Percentiles rank a stretch among this genome's conserved stretches.
Evolutionary conservation across 2,329 filamentous ascomycete genomes (phyloP).

Genomic region (Podosphaera fusca): DNA sequence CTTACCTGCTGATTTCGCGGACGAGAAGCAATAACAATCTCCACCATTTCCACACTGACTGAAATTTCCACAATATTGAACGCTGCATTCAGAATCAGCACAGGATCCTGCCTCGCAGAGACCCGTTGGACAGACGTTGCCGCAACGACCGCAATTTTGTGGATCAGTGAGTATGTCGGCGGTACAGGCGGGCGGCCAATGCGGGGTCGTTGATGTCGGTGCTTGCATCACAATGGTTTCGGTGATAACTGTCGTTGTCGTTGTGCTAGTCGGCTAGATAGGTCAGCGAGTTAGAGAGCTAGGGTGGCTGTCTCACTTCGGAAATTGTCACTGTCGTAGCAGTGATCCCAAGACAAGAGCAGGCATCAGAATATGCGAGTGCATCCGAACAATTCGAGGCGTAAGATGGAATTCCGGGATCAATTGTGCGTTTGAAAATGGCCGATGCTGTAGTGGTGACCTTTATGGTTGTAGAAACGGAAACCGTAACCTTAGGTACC

Average conservation of each 20-base stretch:
- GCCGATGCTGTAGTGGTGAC: background rate
- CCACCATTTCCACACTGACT: constrained; percentile 3
- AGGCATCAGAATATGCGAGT: constrained; percentile 9
- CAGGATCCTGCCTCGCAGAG: constrained; percentile 5
- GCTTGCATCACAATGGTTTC: background rate
- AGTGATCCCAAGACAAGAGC: constrained; percentile 10
- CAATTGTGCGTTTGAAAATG: background rate
- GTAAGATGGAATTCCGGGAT: constrained; percentile 8
- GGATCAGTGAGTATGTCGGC: constrained; percentile 5
- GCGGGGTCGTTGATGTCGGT: constrained; percentile 1
- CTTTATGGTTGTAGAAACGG: background rate
- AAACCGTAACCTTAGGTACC: background rate
- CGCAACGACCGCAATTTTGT: constrained; percentile 7
- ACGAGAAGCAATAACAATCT: constrained; percentile 10
- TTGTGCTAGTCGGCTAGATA: background rate
- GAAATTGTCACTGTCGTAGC: background rate
- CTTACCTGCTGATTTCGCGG: background rate
- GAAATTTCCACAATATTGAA: constrained; percentile 6
- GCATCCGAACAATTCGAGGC: constrained; percentile 7
- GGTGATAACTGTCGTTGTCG: background rate
- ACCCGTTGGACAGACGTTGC: constrained; percentile 5
- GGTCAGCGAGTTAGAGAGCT: background rate
- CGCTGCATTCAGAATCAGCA: constrained; percentile 1
- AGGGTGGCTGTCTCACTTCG: background rate
- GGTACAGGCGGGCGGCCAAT: constrained; percentile 5